Evolutionary conservation across 768 basidiomycete species (phyloP).

Genomic region (Cystofilobasidium capitatum): DNA sequence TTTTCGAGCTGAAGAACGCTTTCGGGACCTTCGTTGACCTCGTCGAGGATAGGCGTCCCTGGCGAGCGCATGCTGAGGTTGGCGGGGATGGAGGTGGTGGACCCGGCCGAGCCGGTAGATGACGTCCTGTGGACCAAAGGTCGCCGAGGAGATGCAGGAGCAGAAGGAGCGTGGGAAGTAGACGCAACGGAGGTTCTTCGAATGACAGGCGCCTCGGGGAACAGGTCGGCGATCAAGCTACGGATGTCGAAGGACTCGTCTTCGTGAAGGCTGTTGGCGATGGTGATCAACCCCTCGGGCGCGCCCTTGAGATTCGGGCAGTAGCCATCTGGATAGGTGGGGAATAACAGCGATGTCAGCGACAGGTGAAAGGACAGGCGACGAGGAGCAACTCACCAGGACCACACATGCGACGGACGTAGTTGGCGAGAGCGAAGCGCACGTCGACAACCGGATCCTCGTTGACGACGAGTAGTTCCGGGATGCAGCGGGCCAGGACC

Average conservation of each 20-base stretch:
- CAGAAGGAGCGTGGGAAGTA: neutral
- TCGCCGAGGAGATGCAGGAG: neutral
- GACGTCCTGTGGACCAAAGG: constrained; percentile 5
- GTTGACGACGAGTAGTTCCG: constrained; percentile 44
- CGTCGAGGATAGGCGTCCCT: neutral
- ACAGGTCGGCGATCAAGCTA: constrained; percentile 8
- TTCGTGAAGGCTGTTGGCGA: constrained; percentile 12
- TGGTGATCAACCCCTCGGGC: constrained; percentile 3
- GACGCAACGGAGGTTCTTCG: constrained; percentile 5
- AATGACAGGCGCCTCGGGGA: constrained; percentile 9
- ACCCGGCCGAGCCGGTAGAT: constrained; percentile 4
- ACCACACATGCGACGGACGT: constrained; percentile 45
- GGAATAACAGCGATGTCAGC: no score
- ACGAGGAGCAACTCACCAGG: constrained; percentile 28
- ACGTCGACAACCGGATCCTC: constrained; percentile 70
- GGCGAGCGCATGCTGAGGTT: neutral
- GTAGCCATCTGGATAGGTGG: neutral
- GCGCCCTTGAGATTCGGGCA: constrained; percentile 5
- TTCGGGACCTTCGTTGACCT: constrained; percentile 4
- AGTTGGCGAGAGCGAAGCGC: constrained; percentile 71
- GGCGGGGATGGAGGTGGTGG: neutral
- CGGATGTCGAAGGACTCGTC: constrained; percentile 25
- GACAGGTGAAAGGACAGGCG: neutral
- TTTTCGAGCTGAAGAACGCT: constrained; percentile 25
- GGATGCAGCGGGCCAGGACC: constrained; percentile 52